Percentiles rank a stretch among this genome's conserved stretches.
These are phyloP conservation scores for Sphagnum fallax DNA, from an alignment of 228 moss, liverwort and hornwort species.

Conservation along the genomic window DNA sequence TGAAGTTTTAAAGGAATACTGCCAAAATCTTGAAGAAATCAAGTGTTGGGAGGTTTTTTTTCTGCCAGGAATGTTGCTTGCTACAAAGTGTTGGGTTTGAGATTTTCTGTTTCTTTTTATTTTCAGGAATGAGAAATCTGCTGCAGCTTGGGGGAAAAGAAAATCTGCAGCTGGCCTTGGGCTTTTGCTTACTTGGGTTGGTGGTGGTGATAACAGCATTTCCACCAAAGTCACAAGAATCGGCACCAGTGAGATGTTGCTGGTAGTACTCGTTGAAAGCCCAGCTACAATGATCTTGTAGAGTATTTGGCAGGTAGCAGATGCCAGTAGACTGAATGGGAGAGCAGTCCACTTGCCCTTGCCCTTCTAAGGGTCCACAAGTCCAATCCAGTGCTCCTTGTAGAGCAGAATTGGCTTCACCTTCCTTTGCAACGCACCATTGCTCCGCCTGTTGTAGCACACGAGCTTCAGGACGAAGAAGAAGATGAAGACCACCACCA, in stretches of 20 bases:
- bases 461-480: not conserved
- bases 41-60: too few species aligned
- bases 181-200: slow-evolving; percentile 27
- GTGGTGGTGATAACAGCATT: slow-evolving; percentile 15
- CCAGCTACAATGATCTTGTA: slow-evolving; percentile 22
- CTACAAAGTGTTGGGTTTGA: too few species aligned
- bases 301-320: slow-evolving; percentile 34
- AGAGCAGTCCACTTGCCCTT: slow-evolving; percentile 27
- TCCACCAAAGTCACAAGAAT: slow-evolving; percentile 33
- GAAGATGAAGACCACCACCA: slow-evolving; percentile 1
- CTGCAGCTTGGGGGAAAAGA: not conserved
- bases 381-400: slow-evolving; percentile 34
- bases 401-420: slow-evolving; percentile 16
- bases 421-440: slow-evolving; percentile 33
- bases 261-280: slow-evolving; percentile 38
- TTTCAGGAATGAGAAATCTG: too few species aligned
- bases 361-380: slow-evolving; percentile 9
- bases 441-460: slow-evolving; percentile 1
- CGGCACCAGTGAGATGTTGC: slow-evolving; percentile 11
- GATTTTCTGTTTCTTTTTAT: too few species aligned
- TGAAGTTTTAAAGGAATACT: too few species aligned
- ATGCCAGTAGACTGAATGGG: slow-evolving; percentile 12
- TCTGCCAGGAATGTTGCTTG: too few species aligned
- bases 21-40: too few species aligned
- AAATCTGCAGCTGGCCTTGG: slow-evolving; percentile 5